Conservation (phyloP, 2,329 filamentous ascomycete species). For the Aspergillus chevalieri region DNA sequence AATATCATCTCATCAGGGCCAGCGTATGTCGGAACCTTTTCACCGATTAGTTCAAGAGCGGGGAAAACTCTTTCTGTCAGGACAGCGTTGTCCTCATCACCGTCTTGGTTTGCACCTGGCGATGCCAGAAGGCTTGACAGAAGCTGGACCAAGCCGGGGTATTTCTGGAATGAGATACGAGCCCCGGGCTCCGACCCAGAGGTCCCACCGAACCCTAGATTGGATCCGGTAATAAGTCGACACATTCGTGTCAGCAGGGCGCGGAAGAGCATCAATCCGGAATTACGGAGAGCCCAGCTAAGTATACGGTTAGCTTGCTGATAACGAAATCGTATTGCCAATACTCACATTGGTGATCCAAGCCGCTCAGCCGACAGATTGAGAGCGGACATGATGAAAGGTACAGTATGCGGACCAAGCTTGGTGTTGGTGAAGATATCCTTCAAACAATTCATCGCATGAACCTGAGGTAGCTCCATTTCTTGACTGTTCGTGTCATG, state of each 20-base stretch:
- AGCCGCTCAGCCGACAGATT: slow-evolving; percentile 75
- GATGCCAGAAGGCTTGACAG: slow-evolving; percentile 31
- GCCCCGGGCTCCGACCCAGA: slow-evolving; percentile 41
- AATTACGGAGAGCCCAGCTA: slow-evolving; percentile 92
- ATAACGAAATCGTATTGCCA: neutral
- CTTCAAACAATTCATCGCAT: slow-evolving; percentile 88
- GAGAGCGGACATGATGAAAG: slow-evolving; percentile 66
- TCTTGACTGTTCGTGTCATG: slow-evolving; percentile 31
- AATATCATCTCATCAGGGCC: slow-evolving; percentile 29
- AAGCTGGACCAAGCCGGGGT: slow-evolving; percentile 32
- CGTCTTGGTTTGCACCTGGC: slow-evolving; percentile 11
- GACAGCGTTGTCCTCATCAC: slow-evolving; percentile 20
- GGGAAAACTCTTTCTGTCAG: slow-evolving; percentile 41
- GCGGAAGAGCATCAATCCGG: slow-evolving; percentile 79
- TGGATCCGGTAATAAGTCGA: slow-evolving; percentile 29
- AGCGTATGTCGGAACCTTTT: slow-evolving; percentile 33
- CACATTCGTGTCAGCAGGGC: slow-evolving; percentile 68
- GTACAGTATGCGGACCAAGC: slow-evolving; percentile 66
- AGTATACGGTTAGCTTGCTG: slow-evolving; percentile 7
- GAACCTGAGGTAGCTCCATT: slow-evolving; percentile 74
- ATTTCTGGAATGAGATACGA: slow-evolving; percentile 36
- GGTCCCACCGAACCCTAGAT: slow-evolving; percentile 43
- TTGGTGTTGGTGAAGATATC: slow-evolving; percentile 82
- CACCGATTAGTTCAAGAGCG: slow-evolving; percentile 41
- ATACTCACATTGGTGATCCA: slow-evolving; percentile 64